Evolutionary conservation across 257 asterid genomes (phyloP), one percentile per base, ranked within the genome.

Genomic region (Anisodus tanguticus): DNA sequence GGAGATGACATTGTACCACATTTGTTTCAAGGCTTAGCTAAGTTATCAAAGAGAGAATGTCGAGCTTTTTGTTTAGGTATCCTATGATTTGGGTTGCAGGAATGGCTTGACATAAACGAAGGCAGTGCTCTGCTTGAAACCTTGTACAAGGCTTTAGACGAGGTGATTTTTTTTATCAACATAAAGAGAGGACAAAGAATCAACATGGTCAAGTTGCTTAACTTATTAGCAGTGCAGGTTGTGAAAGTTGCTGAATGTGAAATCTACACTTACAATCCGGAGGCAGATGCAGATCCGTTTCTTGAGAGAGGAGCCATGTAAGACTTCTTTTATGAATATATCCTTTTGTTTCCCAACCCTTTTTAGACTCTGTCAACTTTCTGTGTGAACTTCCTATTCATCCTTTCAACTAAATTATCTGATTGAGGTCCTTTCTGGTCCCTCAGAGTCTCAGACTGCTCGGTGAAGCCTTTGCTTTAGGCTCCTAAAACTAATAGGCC

Each of bases 291-390:
- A 47, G 97, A 97, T 82, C 99, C 99, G 1, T 92, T 91, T 67
- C 91, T 89, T 8, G 98, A 97, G 87, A 90, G 87, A 87, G 98
- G 98, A 90, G 91, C 98, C 90, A 95, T 97, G 99, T 97, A 85
- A 91, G 89, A 64, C 71, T 86, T 60, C 69, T 79, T 72, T 43
- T 47, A 57, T 6, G 72, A 35, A 64, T 49, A 17, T 31, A 49
- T 71, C 81, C 60, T 59, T 53, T 82, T 77, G 82, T 57, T 10
- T 16, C 26, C 6, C 85, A 53, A 4, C 6, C 4, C 12, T 57
- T 68, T 63, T 63, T 82, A 31, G 5, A 11, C 26, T 3, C 8
- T 13, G 47, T 51, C 26, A 51, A 74, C 13, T 22, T 49, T 74
- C 43, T 49, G 43, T 31, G 17, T 2, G 59, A 74, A 60, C 1